These are phyloP conservation scores for Saccharomycopsis vini DNA, from an alignment of 805 yeast species.

Conservation along the genomic window DNA sequence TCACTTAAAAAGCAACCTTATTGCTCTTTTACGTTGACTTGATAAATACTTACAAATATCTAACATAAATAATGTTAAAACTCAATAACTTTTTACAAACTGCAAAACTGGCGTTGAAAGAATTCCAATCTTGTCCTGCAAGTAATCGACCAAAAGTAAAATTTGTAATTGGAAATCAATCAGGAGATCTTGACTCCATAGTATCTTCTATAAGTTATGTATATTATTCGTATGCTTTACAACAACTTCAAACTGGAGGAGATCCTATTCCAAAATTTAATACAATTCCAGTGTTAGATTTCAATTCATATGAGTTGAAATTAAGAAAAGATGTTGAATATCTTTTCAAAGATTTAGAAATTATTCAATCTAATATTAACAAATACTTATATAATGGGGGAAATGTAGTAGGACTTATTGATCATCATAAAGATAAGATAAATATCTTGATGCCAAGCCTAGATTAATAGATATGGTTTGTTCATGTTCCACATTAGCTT, in stretches of 20 bases:
- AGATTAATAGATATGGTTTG: constrained; percentile 57
- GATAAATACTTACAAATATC: too few relatives aligned
- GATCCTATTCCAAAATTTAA: constrained; percentile 9
- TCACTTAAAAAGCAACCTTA: too few relatives aligned
- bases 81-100: neutral
- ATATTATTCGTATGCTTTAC: constrained; percentile 36
- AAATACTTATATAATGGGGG: constrained; percentile 24
- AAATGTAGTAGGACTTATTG: constrained; percentile 55
- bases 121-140: too few relatives aligned
- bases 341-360: constrained; percentile 47
- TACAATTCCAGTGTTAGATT: constrained; percentile 67
- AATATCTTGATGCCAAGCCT: constrained; percentile 44
- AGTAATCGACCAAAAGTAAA: neutral
- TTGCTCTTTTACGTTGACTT: too few relatives aligned
- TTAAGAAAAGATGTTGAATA: constrained; percentile 63
- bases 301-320: constrained; percentile 53
- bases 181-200: constrained; percentile 72
- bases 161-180: constrained; percentile 18
- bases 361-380: constrained; percentile 21
- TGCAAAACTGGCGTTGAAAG: neutral
- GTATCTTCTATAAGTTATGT: constrained; percentile 68
- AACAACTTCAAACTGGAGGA: constrained; percentile 22
- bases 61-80: too few relatives aligned
- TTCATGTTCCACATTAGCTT: constrained; percentile 71
- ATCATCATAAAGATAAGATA: constrained; percentile 77